Evolutionary conservation across 2,329 filamentous ascomycete species (phyloP).

Genomic region (Penicillium glabrum): DNA sequence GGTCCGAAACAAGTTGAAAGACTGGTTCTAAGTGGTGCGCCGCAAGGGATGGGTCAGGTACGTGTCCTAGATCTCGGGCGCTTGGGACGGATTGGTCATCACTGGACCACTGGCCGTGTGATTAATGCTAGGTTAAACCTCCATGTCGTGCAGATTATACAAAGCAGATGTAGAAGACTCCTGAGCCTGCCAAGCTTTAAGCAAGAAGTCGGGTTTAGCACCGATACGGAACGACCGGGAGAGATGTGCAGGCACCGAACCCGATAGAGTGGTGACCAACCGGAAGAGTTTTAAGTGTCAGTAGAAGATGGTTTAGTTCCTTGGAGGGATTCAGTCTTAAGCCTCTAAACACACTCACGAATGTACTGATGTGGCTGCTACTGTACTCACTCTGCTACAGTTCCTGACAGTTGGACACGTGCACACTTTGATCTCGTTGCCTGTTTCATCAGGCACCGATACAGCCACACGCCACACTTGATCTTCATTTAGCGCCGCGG

Average conservation of each 20-base stretch:
- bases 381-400: too few relatives aligned
- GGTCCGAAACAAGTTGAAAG: conserved; percentile 8
- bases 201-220: background rate
- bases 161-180: background rate
- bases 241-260: conserved; percentile 1
- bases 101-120: background rate
- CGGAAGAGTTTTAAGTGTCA: background rate
- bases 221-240: background rate
- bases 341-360: background rate
- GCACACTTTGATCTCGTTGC: background rate
- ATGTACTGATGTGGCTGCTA: background rate
- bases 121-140: background rate
- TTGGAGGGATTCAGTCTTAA: background rate
- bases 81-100: background rate
- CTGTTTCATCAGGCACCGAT: conserved; percentile 6
- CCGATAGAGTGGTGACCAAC: background rate
- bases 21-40: conserved; percentile 9
- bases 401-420: background rate
- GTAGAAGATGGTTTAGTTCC: background rate
- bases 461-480: conserved; percentile 7
- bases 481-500: background rate
- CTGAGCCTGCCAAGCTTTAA: background rate
- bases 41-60: conserved; percentile 28
- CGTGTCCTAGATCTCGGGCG: conserved; percentile 11
- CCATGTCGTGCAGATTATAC: background rate